Evolutionary conservation across 23 red algal genomes (phyloP).

Genomic region (Chondrus crispus): DNA sequence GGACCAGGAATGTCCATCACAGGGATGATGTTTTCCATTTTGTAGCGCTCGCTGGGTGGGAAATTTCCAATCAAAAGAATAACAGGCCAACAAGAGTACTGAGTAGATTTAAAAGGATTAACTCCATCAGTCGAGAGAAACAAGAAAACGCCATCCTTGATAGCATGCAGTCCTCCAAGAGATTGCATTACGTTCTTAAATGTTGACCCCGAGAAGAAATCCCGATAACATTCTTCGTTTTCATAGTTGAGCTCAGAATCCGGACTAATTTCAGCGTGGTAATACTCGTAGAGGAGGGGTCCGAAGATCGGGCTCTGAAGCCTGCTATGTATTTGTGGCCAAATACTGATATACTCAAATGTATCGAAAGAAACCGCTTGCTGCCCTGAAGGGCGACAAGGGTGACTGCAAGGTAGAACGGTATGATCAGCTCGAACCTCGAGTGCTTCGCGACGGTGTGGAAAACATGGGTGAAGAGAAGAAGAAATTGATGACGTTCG

Average conservation of each 20-base stretch:
- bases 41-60: background rate
- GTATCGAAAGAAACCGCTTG: background rate
- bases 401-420: background rate
- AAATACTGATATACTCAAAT: background rate
- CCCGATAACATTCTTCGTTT: background rate
- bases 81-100: background rate
- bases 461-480: background rate
- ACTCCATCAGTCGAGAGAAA: slow-evolving; percentile 1
- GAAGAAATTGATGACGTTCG: background rate
- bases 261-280: background rate
- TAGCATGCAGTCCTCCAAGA: background rate
- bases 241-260: background rate
- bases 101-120: background rate
- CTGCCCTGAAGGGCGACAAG: background rate
- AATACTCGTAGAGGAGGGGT: background rate
- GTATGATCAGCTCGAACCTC: background rate
- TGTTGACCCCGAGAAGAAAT: background rate
- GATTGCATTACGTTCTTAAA: background rate
- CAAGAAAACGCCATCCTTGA: background rate
- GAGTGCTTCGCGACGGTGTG: background rate
- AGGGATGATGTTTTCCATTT: background rate
- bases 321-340: background rate
- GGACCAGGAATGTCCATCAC: background rate
- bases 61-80: background rate
- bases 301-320: background rate